Base-by-base conservation (phyloP, 495 filamentous ascomycete genomes). In the Tuber microsphaerosporum region DNA sequence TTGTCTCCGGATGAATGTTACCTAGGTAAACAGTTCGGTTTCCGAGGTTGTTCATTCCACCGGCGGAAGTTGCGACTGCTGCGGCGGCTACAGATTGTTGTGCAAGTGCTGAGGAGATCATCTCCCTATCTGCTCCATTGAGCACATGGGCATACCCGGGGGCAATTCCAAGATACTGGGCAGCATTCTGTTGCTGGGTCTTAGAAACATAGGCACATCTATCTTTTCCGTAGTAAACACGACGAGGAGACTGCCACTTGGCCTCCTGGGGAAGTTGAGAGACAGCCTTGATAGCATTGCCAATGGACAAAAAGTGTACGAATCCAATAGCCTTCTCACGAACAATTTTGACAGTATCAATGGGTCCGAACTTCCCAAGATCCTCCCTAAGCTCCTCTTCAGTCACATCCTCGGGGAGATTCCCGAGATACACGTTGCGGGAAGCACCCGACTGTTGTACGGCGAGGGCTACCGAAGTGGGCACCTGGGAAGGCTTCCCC, bases 231-330 rank as follows among this genome's bases (percentile, higher is more conserved):
- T 99, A 99, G 87, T 97, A 98, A 17, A 99, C 96, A 61, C 95
- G 92, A 73, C 92, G 91, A 44, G 95, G 95, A 6, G 94, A 88
- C 83, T 97, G 94, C 95, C 95, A 99, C 85, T 97, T 97, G 5
- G 91, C 85, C 85, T 99, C 95, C 85, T 97, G 96, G 42, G 95
- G 95, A 43, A 99, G 88, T 83, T 98, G 95, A 45, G 93, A 89
- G 51, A 99, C 95, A n/a, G 95, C 95, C 86, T 99, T 99, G 88
- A 99, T 96, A 68, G 95, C 95, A 84, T 98, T 97, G 79, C 92
- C 92, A 83, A 99, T 97, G 37, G 95, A 98, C 78, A 99, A 86
- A 87, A 97, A 99, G 83, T 99, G 95, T 71, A 99, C 92, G 84
- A 99, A 99, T 19, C 93, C 95, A 86, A 99, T 99, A 71, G 91